phyloP scores from a whole-genome alignment of 768 basidiomycete species.

The Suillus tomentosus region DNA sequence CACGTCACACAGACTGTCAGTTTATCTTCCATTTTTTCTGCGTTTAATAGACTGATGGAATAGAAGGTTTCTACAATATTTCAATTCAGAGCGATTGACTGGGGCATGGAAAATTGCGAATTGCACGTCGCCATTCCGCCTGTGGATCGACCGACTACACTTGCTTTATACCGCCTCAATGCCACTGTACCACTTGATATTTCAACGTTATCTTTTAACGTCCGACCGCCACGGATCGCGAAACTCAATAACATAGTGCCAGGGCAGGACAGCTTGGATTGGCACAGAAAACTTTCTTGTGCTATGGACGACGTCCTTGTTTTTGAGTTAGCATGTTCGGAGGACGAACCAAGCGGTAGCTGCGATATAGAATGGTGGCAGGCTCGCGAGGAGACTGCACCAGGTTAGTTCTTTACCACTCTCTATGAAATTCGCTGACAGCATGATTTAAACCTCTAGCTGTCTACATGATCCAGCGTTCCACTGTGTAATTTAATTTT shows the following conservation, averaged over 20 bases:
- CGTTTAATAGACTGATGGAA: background rate
- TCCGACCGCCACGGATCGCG: background rate
- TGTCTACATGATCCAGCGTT: conserved; percentile 2
- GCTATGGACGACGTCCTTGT: conserved; percentile 4
- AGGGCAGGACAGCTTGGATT: background rate
- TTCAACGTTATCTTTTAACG: background rate
- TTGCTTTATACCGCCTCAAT: background rate
- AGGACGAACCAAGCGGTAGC: background rate
- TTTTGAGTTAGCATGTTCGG: background rate
- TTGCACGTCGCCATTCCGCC: background rate
- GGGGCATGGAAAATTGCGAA: conserved; percentile 1
- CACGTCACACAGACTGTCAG: background rate
- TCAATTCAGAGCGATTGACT: conserved; percentile 1
- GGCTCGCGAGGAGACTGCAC: background rate
- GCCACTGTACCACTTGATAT: background rate
- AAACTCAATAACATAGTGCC: background rate
- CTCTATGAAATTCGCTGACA: background rate
- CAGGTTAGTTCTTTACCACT: background rate
- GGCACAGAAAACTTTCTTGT: conserved; percentile 6
- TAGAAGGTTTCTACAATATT: conserved; percentile 2
- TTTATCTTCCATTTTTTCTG: background rate
- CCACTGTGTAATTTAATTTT: background rate
- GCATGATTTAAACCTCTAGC: background rate
- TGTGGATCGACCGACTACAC: background rate
- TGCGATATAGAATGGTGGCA: conserved; percentile 4